Conservation (phyloP, 129 eudicot species). For the Tagetes patula region DNA sequence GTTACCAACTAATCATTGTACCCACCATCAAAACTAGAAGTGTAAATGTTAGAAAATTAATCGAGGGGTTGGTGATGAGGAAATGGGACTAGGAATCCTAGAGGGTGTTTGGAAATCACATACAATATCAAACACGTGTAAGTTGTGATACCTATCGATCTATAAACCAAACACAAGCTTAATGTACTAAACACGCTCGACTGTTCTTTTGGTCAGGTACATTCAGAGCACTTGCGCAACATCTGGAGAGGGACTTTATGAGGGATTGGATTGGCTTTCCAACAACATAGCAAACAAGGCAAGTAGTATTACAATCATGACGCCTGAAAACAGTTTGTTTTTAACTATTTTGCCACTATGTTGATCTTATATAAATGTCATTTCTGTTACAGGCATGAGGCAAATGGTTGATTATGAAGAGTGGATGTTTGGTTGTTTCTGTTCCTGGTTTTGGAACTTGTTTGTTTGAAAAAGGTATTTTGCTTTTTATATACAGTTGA, state of each 20-base stretch:
- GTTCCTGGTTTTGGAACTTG: constrained; percentile 24
- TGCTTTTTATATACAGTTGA: constrained; percentile 13
- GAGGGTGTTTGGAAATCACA: background rate
- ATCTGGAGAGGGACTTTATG: constrained; percentile 99
- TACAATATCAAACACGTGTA: background rate
- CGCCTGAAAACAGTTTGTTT: background rate
- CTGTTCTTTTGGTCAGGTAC: constrained; percentile 55
- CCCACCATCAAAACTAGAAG: background rate
- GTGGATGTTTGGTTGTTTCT: constrained; percentile 27
- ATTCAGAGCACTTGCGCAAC: constrained; percentile 99
- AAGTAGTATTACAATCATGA: background rate
- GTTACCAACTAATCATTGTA: background rate
- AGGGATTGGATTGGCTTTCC: constrained; percentile 99
- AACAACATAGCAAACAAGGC: constrained; percentile 99
- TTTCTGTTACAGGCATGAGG: constrained; percentile 36
- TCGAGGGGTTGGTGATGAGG: background rate
- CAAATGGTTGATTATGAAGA: background rate
- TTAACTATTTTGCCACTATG: background rate
- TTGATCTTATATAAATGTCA: background rate
- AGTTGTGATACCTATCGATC: background rate
- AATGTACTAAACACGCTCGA: background rate
- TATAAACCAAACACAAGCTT: background rate
- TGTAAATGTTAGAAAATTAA: background rate
- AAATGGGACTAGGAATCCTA: background rate
- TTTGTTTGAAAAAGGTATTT: constrained; percentile 20